Base-by-base conservation (phyloP, 2,329 filamentous ascomycete species). In the Huntiella abstrusa region DNA sequence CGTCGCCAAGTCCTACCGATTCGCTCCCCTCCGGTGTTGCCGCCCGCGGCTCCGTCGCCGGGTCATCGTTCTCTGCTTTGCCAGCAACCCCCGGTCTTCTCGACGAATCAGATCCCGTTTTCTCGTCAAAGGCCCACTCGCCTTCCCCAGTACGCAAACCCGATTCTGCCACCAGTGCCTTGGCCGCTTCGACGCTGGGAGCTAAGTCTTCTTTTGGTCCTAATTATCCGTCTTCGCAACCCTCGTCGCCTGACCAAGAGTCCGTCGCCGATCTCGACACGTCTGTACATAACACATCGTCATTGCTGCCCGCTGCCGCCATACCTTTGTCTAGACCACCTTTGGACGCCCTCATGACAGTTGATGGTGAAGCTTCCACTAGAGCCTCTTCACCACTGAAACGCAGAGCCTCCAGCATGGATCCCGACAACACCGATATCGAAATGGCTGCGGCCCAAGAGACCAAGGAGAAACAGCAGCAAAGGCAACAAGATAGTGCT, bases 371-470 rank as follows among this genome's bases (percentile, higher is more conserved):
- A 51, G 56, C 67, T 17, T 66, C 70, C 49, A 69, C 77, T 39
- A 68, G 75, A 54, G 75, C 75, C 15, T 77, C 75, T 22, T 80
- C 75, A 15, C 75, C 75, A 5, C 59, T 79, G 48, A 80, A 80
- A 60, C 67, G 75, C 55, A 68, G 70, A 52, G 75, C 75, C 33
- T 76, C 71, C 49, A 75, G 70, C 56, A 74, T 76, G 71, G 70
- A 75, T 45, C 65, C 65, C 43, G 69, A 71, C 36, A 50, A 50
- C 42, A 55, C 57, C 17, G 59, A 65, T 34, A 46, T 46, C 17
- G 54, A 53, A 33, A 48, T 49, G 22, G 49, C 51, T 22, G 52
- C 43, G 46, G 36, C 36, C 49, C 11, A 46, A 36, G 41, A 48
- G 35, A 46, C 36, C 19, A 44, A 33, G 32, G 38, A 37, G 47